Conservation (phyloP, 129 eudicot genomes). For the Flaveria brownii region DNA sequence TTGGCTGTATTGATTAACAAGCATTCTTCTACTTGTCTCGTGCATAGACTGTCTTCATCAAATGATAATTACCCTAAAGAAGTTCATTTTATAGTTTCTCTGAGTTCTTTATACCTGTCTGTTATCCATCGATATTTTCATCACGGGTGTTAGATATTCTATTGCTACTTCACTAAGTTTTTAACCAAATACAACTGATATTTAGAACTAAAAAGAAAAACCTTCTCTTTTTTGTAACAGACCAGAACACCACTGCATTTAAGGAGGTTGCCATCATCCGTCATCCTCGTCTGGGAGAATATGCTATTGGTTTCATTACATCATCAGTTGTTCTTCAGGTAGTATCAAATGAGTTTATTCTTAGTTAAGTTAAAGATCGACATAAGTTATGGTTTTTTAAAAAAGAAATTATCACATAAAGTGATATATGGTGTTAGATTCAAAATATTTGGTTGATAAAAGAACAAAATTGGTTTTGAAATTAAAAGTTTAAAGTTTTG, state of each 20-base stretch:
- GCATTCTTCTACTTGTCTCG: not conserved
- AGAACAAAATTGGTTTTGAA: constrained; percentile 12
- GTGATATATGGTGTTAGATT: not conserved
- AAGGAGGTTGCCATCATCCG: constrained; percentile 91
- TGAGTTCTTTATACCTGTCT: not conserved
- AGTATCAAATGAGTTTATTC: not conserved
- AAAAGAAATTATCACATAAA: no score
- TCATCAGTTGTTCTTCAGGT: constrained; percentile 84
- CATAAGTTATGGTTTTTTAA: no score
- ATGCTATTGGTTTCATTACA: constrained; percentile 85
- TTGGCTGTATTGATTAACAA: not conserved
- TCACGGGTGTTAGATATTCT: not conserved
- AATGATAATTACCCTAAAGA: not conserved
- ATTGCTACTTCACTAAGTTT: constrained; percentile 3
- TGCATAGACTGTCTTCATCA: not conserved
- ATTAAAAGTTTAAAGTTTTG: not conserved
- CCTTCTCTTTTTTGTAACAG: constrained; percentile 32
- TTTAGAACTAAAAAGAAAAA: not conserved
- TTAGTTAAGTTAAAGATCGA: not conserved
- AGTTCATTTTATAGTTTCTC: constrained; percentile 1
- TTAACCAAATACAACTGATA: not conserved
- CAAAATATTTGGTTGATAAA: not conserved
- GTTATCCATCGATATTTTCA: not conserved
- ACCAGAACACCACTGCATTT: constrained; percentile 79
- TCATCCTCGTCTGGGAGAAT: constrained; percentile 91